A percentile compares a stretch with the other conserved stretches of the same genome.
These are phyloP conservation scores for Raffaelea ambrosiae DNA, from an alignment of 2,329 filamentous ascomycete genomes.

Conservation along the genomic window DNA sequence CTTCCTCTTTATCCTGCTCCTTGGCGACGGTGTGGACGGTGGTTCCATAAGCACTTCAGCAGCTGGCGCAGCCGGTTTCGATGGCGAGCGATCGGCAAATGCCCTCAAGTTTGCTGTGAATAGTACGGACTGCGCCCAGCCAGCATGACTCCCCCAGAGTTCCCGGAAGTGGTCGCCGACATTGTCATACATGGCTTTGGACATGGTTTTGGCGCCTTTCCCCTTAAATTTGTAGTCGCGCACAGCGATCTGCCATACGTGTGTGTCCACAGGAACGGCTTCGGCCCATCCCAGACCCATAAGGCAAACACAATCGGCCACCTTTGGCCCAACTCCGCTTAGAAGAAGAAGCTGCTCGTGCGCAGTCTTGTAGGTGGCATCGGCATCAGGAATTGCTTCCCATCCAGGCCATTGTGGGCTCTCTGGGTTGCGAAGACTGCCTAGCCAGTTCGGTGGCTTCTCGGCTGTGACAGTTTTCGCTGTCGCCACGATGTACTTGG, in stretches of 20 bases:
- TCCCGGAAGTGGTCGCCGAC: constrained; percentile 82
- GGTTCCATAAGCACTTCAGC: background rate
- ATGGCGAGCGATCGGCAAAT: constrained; percentile 54
- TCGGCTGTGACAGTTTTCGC: constrained; percentile 64
- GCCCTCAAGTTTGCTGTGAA: constrained; percentile 88
- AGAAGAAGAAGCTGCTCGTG: constrained; percentile 72
- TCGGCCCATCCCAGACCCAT: constrained; percentile 97
- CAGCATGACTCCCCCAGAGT: constrained; percentile 88
- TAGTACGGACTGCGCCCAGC: constrained; percentile 95
- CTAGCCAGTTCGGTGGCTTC: constrained; percentile 66
- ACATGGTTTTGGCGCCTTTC: constrained; percentile 69
- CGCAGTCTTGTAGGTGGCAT: constrained; percentile 55
- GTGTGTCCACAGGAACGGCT: constrained; percentile 91
- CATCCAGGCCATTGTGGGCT: constrained; percentile 42
- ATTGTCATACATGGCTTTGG: constrained; percentile 79
- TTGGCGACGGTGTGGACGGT: background rate
- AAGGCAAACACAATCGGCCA: constrained; percentile 90
- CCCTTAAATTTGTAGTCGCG: constrained; percentile 76
- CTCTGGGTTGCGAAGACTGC: constrained; percentile 69
- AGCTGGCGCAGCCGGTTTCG: background rate
- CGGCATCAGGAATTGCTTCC: background rate
- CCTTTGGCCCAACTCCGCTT: constrained; percentile 90
- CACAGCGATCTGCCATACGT: constrained; percentile 97
- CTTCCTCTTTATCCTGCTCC: background rate
- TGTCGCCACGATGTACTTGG: constrained; percentile 84